Conservation (phyloP, 2,329 filamentous ascomycete species). For the Colletotrichum coccodes region DNA sequence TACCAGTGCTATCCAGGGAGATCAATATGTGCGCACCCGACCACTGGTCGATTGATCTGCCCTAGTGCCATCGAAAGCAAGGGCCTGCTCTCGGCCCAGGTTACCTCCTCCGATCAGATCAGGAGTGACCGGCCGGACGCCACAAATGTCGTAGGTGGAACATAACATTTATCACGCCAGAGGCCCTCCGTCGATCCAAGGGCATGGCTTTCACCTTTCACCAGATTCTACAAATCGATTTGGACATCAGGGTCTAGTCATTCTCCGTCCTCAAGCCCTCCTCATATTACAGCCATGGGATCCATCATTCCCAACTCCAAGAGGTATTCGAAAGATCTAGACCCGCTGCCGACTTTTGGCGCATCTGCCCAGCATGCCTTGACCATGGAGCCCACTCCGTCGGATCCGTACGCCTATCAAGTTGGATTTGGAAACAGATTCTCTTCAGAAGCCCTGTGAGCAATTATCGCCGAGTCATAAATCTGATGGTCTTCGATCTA, state of each 20-base stretch:
- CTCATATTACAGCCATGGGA: constrained; percentile 11
- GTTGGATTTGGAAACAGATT: constrained; percentile 37
- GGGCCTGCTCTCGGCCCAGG: constrained; percentile 18
- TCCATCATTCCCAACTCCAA: constrained; percentile 18
- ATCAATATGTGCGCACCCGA: constrained; percentile 14
- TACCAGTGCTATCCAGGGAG: neutral
- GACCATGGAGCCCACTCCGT: constrained; percentile 18
- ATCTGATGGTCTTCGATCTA: neutral
- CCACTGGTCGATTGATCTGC: constrained; percentile 25
- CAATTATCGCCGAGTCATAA: neutral
- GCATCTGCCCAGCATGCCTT: constrained; percentile 33
- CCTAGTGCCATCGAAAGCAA: constrained; percentile 25
- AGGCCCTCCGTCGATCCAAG: constrained; percentile 3
- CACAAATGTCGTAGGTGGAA: constrained; percentile 18
- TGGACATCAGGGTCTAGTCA: neutral
- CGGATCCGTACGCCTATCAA: constrained; percentile 37
- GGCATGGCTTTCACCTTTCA: neutral
- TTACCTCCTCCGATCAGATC: constrained; percentile 2
- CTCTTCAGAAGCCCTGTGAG: constrained; percentile 37
- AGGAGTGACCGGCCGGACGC: constrained; percentile 9
- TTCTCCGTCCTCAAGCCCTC: neutral
- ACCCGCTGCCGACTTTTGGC: constrained; percentile 2
- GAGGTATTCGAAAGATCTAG: constrained; percentile 3
- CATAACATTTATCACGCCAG: constrained; percentile 23
- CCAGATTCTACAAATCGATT: neutral